Conservation (phyloP, 768 basidiomycete species). For the Postia placenta region DNA sequence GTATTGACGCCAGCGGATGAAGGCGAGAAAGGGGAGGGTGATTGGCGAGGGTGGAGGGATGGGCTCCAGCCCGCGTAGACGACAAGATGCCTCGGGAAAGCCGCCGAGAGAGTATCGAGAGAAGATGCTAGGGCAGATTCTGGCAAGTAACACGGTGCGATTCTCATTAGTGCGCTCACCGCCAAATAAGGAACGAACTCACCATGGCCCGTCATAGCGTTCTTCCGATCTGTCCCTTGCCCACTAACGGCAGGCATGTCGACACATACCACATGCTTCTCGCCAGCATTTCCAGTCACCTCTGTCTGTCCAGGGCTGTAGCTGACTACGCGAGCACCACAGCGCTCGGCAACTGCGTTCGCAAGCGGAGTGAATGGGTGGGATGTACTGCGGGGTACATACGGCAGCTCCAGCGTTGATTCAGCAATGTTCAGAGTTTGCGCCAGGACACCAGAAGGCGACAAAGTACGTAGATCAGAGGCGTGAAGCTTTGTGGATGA, state of each 20-base stretch:
- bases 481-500: constrained; percentile 51
- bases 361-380: constrained; percentile 32
- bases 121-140: constrained; percentile 27
- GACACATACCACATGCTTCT: constrained; percentile 55
- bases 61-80: constrained; percentile 52
- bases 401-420: constrained; percentile 57
- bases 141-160: no score
- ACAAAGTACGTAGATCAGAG: constrained; percentile 63
- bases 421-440: constrained; percentile 42
- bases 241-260: constrained; percentile 44
- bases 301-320: constrained; percentile 4
- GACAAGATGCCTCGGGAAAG: constrained; percentile 58
- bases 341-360: constrained; percentile 41
- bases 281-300: constrained; percentile 22
- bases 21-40: constrained; percentile 21
- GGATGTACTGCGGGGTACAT: constrained; percentile 33
- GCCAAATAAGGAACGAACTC: no score
- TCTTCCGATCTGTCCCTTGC: constrained; percentile 37
- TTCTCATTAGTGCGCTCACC: no score
- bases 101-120: constrained; percentile 40
- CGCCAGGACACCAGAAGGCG: constrained; percentile 44
- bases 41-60: constrained; percentile 37
- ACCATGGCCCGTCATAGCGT: constrained; percentile 51
- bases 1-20: constrained; percentile 16
- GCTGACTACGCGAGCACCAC: constrained; percentile 43